phyloP scores from a whole-genome alignment of 169 alveolate genomes.

The Toxoplasma gondii region DNA sequence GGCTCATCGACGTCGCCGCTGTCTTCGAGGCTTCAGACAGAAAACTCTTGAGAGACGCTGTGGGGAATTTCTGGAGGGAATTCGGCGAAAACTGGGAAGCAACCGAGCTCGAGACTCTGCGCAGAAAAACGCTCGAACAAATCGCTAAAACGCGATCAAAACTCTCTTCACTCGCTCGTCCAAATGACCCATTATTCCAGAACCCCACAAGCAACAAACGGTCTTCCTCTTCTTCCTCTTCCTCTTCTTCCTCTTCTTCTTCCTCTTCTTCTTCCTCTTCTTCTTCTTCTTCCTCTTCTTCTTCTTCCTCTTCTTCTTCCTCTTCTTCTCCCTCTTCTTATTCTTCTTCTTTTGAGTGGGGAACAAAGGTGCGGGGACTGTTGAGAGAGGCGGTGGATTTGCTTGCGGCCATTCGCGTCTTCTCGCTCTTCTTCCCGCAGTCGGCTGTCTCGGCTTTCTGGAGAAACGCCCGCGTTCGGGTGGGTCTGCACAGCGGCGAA shows the following conservation, averaged over 20 bases:
- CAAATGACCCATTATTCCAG: too few species aligned
- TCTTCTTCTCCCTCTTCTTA: not conserved
- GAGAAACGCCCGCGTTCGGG: not conserved
- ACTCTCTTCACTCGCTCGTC: not conserved
- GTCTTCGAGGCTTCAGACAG: not conserved
- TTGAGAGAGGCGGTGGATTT: not conserved
- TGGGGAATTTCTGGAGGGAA: not conserved
- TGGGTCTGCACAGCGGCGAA: not conserved
- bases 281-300: too few species aligned
- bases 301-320: too few species aligned
- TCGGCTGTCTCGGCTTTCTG: slow-evolving; percentile 13
- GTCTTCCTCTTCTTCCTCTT: not conserved
- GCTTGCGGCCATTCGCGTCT: not conserved
- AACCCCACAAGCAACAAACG: not conserved
- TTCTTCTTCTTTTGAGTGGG: not conserved
- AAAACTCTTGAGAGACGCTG: not conserved
- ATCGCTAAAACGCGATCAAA: not conserved
- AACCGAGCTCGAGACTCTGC: not conserved
- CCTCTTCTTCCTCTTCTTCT: not conserved
- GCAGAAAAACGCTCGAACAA: not conserved
- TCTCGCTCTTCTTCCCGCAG: not conserved
- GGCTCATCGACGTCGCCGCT: not conserved
- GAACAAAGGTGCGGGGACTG: not conserved
- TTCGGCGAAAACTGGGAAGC: not conserved
- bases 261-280: too few species aligned